A percentile compares a stretch with the other conserved stretches of the same genome.
phyloP scores from a whole-genome alignment of 1,139 yeast species.

The Candida pseudoviswanathii region DNA sequence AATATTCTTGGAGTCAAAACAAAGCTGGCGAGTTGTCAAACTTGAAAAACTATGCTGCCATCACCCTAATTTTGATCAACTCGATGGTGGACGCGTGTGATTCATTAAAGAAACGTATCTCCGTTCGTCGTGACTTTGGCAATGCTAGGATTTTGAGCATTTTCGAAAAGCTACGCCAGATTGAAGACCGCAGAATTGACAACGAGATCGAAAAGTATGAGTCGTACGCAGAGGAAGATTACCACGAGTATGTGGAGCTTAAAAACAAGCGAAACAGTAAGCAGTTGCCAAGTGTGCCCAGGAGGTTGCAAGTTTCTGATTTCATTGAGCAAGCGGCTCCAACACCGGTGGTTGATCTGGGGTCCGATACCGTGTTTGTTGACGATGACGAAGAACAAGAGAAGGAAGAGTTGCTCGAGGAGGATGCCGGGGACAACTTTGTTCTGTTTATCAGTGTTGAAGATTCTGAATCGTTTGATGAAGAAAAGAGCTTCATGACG shows the following conservation, averaged over 20 bases:
- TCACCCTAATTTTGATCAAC: slow-evolving; percentile 48
- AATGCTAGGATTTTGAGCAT: slow-evolving; percentile 42
- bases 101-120: slow-evolving; percentile 30
- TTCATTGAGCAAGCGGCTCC: not conserved
- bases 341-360: not conserved
- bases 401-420: not conserved
- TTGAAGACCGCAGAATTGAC: slow-evolving; percentile 42
- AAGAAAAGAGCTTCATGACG: slow-evolving; percentile 6
- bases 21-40: slow-evolving; percentile 18
- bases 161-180: slow-evolving; percentile 37
- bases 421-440: not conserved
- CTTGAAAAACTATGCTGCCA: slow-evolving; percentile 44
- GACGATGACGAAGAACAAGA: not conserved
- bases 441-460: slow-evolving; percentile 5
- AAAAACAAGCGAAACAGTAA: slow-evolving; percentile 8
- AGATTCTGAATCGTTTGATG: slow-evolving; percentile 1
- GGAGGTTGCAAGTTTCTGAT: slow-evolving; percentile 5
- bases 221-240: slow-evolving; percentile 44
- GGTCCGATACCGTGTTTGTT: not conserved
- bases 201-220: slow-evolving; percentile 51
- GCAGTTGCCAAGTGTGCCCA: slow-evolving; percentile 6
- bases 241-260: slow-evolving; percentile 9
- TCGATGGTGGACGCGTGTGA: slow-evolving; percentile 42
- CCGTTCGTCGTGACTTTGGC: slow-evolving; percentile 41
- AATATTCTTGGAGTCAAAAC: slow-evolving; percentile 14